Base-by-base conservation (phyloP, 768 basidiomycete genomes). In the Trametes villosa region DNA sequence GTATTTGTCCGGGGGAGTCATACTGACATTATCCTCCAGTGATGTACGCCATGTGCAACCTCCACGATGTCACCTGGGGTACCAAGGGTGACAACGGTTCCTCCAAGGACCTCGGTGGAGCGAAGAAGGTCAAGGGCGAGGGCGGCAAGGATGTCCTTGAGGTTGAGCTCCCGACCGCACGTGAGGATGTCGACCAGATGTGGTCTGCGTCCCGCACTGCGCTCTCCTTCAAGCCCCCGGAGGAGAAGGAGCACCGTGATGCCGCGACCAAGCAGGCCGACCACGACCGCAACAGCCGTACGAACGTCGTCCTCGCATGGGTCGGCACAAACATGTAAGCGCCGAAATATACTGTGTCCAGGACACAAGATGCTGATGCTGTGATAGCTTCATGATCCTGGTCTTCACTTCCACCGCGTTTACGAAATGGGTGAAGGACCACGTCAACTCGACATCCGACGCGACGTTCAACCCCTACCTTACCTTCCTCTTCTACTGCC, bases 41-140 rank as follows among this genome's bases (percentile, higher is more conserved):
- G 85, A 96, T 93, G 83, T 96, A 96, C 70, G 92, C 93, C 30
- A 94, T 96, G 84, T 97, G 94, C 78, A 92, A 92, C 72, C 70
- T 92, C 65, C 92, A 94, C 74, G 92, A 94, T 70, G 91, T 95
- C 45, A 89, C 88, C 31, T 91, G 89, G 94, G 94, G 94, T 61
- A 96, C 94, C 29, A 94, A 96, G 70, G 94, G 94, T 62, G 92
- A 95, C 76, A 94, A 95, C 66, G 90, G 91, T 40, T 78, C 92
- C 12, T 77, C 86, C 15, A 95, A 96, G 74, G 94, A 96, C 71
- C 82, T 96, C 12, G 94, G 94, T 57, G 86, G 89, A 11, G 94
- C 93, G 1, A 95, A 94, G 81, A 95, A 94, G 74, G 80, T 93
- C 60, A 89, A 91, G 77, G 86, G 84, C 55, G 87, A 89, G 34